phyloP scores from a whole-genome alignment of 2,329 filamentous ascomycete species.

The Kalaharituber pfeilii region DNA sequence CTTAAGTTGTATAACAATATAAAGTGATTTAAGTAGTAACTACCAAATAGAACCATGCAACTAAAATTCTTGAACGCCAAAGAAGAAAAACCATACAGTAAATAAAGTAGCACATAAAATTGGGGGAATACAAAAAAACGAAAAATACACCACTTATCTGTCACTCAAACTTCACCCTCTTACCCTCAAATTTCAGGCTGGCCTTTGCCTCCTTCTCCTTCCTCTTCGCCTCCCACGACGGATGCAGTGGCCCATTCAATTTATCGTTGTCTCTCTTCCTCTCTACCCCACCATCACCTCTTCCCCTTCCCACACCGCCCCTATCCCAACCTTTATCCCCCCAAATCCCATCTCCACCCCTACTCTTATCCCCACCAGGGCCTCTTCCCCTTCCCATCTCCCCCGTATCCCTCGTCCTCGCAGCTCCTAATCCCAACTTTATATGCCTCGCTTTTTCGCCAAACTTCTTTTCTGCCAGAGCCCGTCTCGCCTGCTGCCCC shows the following conservation, averaged over 20 bases:
- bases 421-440: background rate
- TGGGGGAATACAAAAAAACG: background rate
- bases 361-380: conserved; percentile 25
- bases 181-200: conserved; percentile 30
- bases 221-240: conserved; percentile 43
- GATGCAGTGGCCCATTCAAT: conserved; percentile 44
- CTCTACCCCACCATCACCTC: background rate
- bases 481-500: conserved; percentile 60
- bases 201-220: conserved; percentile 39
- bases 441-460: conserved; percentile 44
- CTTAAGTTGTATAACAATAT: too few relatives aligned
- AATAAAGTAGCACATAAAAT: too few relatives aligned
- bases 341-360: conserved; percentile 26
- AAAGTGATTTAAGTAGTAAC: too few relatives aligned
- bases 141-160: too few relatives aligned
- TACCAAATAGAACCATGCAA: too few relatives aligned
- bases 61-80: too few relatives aligned
- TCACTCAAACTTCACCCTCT: conserved; percentile 22
- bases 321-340: conserved; percentile 24
- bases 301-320: conserved; percentile 3
- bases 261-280: conserved; percentile 27
- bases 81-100: too few relatives aligned
- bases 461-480: conserved; percentile 67
- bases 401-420: conserved; percentile 15
- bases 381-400: conserved; percentile 32